These are phyloP conservation scores for Urtica urens DNA, from an alignment of 306 rosid species.

Conservation along the genomic window DNA sequence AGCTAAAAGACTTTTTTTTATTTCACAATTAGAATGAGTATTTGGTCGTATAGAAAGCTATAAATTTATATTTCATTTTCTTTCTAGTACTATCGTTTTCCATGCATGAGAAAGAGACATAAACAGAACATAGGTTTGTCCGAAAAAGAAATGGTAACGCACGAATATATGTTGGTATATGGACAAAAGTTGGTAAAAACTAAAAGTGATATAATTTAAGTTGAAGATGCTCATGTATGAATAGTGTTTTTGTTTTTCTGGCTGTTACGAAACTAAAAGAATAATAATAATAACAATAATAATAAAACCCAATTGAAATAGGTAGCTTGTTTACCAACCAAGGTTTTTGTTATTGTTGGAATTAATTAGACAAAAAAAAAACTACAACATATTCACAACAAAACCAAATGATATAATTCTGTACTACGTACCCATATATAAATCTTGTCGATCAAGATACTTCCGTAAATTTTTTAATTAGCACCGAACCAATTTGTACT, in stretches of 20 bases:
- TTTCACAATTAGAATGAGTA: no score
- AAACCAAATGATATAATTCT: conserved; percentile 28
- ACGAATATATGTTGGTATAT: conserved; percentile 2
- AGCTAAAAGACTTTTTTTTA: no score
- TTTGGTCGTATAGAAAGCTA: no score
- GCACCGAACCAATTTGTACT: no score
- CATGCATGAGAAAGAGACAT: conserved; percentile 22
- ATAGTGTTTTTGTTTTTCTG: conserved; percentile 6
- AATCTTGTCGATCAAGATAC: not conserved
- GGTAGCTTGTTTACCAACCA: conserved; percentile 51
- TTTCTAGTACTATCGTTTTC: not conserved
- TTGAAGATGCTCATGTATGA: conserved; percentile 2
- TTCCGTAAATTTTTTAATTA: no score
- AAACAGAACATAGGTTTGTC: conserved; percentile 16
- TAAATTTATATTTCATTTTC: not conserved
- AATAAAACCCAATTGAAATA: conserved; percentile 18
- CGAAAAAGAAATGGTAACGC: conserved; percentile 16
- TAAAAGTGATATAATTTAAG: conserved; percentile 3
- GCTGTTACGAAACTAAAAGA: not conserved
- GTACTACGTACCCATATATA: not conserved
- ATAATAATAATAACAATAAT: not conserved
- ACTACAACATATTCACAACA: conserved; percentile 16
- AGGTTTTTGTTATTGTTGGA: conserved; percentile 27
- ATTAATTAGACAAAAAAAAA: conserved; percentile 4
- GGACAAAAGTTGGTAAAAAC: conserved; percentile 36